Evolutionary conservation across 768 basidiomycete species (phyloP).

Genomic region (Pulveroboletus frians): DNA sequence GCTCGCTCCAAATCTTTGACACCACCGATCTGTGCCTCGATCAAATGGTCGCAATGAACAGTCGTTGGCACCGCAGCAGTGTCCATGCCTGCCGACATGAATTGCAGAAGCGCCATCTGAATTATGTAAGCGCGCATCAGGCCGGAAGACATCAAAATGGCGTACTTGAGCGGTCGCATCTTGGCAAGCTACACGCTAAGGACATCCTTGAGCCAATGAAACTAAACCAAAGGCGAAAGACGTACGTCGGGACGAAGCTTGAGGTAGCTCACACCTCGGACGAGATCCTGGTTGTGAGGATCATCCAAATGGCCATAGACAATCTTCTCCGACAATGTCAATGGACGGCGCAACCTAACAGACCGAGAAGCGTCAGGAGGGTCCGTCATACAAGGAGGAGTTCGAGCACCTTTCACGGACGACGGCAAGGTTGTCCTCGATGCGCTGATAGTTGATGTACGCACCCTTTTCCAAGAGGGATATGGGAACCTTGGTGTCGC

Average conservation of each 20-base stretch:
- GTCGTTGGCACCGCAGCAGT: constrained; percentile 97
- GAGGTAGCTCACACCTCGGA: constrained; percentile 90
- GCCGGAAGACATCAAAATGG: constrained; percentile 14
- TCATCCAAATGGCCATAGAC: constrained; percentile 98
- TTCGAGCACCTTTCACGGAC: constrained; percentile 69
- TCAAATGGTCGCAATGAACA: constrained; percentile 98
- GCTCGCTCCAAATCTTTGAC: constrained; percentile 91
- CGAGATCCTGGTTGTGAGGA: constrained; percentile 84
- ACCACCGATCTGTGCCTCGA: constrained; percentile 95
- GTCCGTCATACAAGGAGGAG: too few relatives aligned
- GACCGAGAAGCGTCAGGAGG: neutral
- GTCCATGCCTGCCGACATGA: constrained; percentile 99
- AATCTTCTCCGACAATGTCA: constrained; percentile 95
- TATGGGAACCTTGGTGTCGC: constrained; percentile 88
- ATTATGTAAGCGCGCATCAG: constrained; percentile 26
- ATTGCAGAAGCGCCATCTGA: constrained; percentile 98
- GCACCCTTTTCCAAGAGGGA: constrained; percentile 76
- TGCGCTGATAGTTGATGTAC: constrained; percentile 93
- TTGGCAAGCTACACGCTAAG: constrained; percentile 82
- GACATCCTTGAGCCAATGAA: constrained; percentile 3
- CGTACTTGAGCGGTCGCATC: constrained; percentile 83
- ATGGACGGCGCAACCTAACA: constrained; percentile 74
- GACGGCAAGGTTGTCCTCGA: constrained; percentile 93
- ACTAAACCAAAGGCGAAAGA: constrained; percentile 11
- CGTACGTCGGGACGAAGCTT: constrained; percentile 96